Conservation (phyloP, 2,329 filamentous ascomycete genomes). For the Pestalotiopsis sp. region DNA sequence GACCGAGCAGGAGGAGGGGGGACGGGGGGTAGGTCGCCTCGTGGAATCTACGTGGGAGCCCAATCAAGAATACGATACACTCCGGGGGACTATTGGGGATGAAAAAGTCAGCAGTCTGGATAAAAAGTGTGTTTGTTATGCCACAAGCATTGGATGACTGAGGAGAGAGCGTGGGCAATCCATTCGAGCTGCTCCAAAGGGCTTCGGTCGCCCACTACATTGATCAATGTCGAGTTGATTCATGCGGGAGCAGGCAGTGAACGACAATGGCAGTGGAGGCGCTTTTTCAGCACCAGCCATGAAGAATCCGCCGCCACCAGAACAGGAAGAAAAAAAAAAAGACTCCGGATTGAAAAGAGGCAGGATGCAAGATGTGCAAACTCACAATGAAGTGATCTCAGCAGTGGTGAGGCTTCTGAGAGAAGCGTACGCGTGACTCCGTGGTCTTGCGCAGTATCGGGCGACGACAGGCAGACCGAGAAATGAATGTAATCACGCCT, state of each 20-base stretch:
- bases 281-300: neutral
- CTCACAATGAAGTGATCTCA: constrained; percentile 44
- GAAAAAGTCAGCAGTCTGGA: neutral
- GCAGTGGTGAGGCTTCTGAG: constrained; percentile 28
- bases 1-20: constrained; percentile 21
- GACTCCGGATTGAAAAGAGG: constrained; percentile 17
- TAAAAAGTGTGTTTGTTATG: neutral
- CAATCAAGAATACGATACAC: constrained; percentile 17
- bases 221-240: neutral
- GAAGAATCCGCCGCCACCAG: neutral
- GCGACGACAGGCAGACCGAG: constrained; percentile 18
- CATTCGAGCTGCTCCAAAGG: neutral
- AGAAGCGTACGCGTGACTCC: constrained; percentile 20
- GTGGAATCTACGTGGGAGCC: constrained; percentile 14
- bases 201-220: neutral
- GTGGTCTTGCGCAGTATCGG: constrained; percentile 23
- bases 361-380: constrained; percentile 22
- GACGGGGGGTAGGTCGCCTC: constrained; percentile 6
- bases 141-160: neutral
- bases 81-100: constrained; percentile 10
- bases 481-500: neutral
- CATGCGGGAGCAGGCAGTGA: neutral
- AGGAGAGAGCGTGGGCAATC: neutral
- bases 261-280: neutral
- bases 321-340: constrained; percentile 2